Conservation (phyloP, 106 monocot genomes). For the Phalaenopsis aphrodite region DNA sequence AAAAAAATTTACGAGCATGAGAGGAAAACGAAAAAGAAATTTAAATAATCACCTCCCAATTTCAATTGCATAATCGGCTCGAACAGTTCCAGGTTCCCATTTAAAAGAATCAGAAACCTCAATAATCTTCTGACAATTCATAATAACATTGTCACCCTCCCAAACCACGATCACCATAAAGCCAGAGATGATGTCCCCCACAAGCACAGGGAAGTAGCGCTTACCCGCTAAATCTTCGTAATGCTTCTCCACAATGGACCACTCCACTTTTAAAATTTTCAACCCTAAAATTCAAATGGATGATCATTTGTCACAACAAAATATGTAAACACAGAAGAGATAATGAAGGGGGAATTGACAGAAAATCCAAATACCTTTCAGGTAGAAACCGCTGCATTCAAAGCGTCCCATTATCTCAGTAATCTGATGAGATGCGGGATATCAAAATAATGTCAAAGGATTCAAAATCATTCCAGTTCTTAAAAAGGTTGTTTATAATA, state of each 20-base stretch:
- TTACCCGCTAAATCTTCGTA: conserved; percentile 76
- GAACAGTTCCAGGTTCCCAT: conserved; percentile 76
- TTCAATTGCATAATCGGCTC: conserved; percentile 72
- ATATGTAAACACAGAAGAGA: not conserved
- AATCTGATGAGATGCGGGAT: conserved; percentile 24
- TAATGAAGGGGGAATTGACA: not conserved
- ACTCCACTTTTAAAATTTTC: conserved; percentile 75
- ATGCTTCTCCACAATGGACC: conserved; percentile 85
- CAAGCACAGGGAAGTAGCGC: conserved; percentile 75
- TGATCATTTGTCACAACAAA: not conserved
- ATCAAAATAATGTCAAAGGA: not conserved
- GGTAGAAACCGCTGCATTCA: conserved; percentile 85
- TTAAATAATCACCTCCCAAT: conserved; percentile 55
- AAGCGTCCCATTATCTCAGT: conserved; percentile 80
- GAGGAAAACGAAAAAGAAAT: not conserved
- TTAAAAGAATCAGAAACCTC: conserved; percentile 78
- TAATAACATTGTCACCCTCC: conserved; percentile 80
- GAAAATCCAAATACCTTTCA: conserved; percentile 47
- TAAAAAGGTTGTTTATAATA: too few relatives aligned
- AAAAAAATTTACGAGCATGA: not conserved
- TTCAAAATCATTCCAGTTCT: too few relatives aligned
- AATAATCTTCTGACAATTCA: conserved; percentile 77
- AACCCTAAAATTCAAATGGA: conserved; percentile 29
- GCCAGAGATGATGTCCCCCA: conserved; percentile 90
- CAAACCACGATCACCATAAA: conserved; percentile 95